These are phyloP conservation scores for Oryza longistaminata DNA, from an alignment of 176 grass and related monocot species.

Conservation along the genomic window DNA sequence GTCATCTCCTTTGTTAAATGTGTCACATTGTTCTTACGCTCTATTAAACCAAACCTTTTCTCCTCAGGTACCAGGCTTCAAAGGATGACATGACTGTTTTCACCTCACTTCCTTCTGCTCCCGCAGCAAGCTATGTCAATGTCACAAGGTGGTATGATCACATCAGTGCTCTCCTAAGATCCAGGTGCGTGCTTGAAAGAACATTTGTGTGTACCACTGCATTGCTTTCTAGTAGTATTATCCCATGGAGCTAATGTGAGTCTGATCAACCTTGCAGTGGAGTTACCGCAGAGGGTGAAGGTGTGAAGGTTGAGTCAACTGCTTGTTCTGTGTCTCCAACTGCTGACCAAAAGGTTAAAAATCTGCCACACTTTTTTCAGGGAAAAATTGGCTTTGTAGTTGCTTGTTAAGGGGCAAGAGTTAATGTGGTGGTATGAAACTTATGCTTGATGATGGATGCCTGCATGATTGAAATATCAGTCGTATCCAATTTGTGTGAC, in stretches of 20 bases:
- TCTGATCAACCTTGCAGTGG: slow-evolving; percentile 41
- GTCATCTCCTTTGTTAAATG: background rate
- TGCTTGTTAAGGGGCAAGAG: background rate
- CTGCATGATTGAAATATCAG: background rate
- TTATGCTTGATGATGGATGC: background rate
- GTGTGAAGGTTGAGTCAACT: slow-evolving; percentile 67
- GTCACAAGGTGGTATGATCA: slow-evolving; percentile 69
- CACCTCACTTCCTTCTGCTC: slow-evolving; percentile 42
- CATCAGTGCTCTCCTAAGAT: slow-evolving; percentile 65
- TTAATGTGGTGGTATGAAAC: background rate
- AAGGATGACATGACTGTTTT: slow-evolving; percentile 75
- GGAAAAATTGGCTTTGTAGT: background rate
- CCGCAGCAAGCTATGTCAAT: slow-evolving; percentile 53
- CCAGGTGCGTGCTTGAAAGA: slow-evolving; percentile 38
- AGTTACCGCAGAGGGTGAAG: slow-evolving; percentile 53
- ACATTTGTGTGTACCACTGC: background rate
- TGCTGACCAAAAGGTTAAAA: slow-evolving; percentile 47
- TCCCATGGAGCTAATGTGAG: background rate
- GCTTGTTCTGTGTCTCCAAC: slow-evolving; percentile 51
- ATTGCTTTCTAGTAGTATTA: background rate
- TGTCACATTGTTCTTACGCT: background rate
- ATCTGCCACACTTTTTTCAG: background rate
- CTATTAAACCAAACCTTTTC: background rate
- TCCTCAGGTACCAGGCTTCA: slow-evolving; percentile 65
- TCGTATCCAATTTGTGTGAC: background rate